Base-by-base conservation (phyloP, 2,329 filamentous ascomycete genomes). In the Neopestalotiopsis sp. region DNA sequence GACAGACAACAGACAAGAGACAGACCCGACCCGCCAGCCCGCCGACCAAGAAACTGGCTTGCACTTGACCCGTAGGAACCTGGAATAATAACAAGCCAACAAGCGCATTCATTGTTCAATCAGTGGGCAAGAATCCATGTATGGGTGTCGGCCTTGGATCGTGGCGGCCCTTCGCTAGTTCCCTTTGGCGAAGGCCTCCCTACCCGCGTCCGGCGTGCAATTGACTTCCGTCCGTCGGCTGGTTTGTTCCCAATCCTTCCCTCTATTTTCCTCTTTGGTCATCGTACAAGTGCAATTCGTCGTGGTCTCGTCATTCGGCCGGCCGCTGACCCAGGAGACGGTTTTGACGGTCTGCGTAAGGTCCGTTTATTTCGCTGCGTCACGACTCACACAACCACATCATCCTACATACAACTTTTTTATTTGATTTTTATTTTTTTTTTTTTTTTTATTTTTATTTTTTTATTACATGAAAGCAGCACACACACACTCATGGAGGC, bases 231-330 rank as follows among this genome's bases (percentile, higher is more conserved):
- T 28, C 40, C 34, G 42, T 45, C 63, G 30, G 13, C 63, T 66
- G 34, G 10, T 32, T 24, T 38, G 9, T 24, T 34, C 49, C 30
- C n/a, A 28, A 45, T 28, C 32, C 24, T 24, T 34, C 49, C 30
- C n/a, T 56, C 63, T 28, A 65, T 58, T 58, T 49, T 57, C 63
- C 63, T 66, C 42, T 66, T 66, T 66, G n/a, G 63, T 58, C 63
- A n/a, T 66, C 45, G 38, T 30, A n/a, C 38, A 24, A 45, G 38
- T 12, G 38, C 20, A 24, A 34, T 28, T 14, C 45, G 34, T 52
- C 45, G 20, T 38, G 45, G 45, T 52, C 20, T 52, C 45, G 45
- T 52, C 45, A 10, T n/a, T 52, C 45, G 45, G 45, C 45, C 45
- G 45, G 45, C 45, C 20, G n/a, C 45, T 52, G 45, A 20, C 45